Base-by-base conservation (phyloP, 768 basidiomycete species). In the Melanogaster broomeanus region DNA sequence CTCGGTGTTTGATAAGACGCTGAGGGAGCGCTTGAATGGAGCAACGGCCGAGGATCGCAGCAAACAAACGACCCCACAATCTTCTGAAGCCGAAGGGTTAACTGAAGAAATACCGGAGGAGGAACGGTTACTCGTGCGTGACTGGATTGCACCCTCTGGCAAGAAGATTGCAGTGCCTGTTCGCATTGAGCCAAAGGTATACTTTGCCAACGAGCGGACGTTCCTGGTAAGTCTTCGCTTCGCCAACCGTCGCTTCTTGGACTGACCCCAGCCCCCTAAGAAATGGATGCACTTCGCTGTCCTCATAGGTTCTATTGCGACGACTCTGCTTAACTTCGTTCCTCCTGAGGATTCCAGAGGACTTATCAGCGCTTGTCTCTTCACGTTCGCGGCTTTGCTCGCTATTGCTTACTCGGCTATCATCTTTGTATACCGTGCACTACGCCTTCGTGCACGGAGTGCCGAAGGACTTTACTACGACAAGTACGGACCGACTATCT, bases 131-230 rank as follows among this genome's bases (percentile, higher is more conserved):
- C 64, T 88, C 42, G 81, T 78, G 46, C 76, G 86, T 49, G 80
- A 82, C 52, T 91, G 87, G 85, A 74, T 67, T 22, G 96, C 95
- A 1, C 89, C 91, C 0, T 72, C 78, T 37, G 95, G 95, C 11
- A 98, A 98, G 76, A 79, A 81, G 57, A 95, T 99, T 51, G 83
- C 93, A 0, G 84, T 98, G 3, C 94, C 96, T 22, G 88, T 99
- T n/a, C 82, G 97, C 48, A 82, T 99, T 42, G 97, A 99, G 69
- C 97, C 97, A 25, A 99, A 99, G 73, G 94, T 97, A 4, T 96
- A 95, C 65, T 99, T 98, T 67, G 97, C 97, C 6, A 86, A 88
- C 33, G 95, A 98, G 70, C 79, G 96, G 54, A 98, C 95, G 13
- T 96, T 94, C 79, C 68, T 95, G 72, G 93, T 91, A 67, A 71